Base-by-base conservation (phyloP, 768 basidiomycete genomes). In the Lentinula aciculospora region DNA sequence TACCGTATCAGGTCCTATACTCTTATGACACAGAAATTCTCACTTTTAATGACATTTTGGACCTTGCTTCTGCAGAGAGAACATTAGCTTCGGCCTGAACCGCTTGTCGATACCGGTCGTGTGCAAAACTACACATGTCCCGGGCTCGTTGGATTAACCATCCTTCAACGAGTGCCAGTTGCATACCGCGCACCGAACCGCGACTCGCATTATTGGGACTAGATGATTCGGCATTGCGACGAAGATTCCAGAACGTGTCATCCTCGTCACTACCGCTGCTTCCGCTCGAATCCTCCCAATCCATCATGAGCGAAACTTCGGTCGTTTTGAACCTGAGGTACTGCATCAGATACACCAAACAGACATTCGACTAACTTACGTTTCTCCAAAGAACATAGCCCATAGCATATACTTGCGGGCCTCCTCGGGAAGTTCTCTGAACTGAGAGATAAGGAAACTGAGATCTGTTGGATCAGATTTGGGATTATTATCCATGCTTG, bases 121-220 rank as follows among this genome's bases (percentile, higher is more conserved):
- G 87, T 3, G 84, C 74, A 68, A 88, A 88, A 63, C 81, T 84
- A 68, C 85, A 88, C 86, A 88, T 87, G 63, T 89, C 87, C 34
- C 87, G 73, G 3, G 85, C 87, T 49, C 84, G 74, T 58, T 86
- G 84, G 5, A 86, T 81, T 9, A 90, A 73, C 87, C 87, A 90
- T 1, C 88, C 88, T 66, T 89, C 87, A 1, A 81, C 70, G 19
- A 88, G 77, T 1, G 86, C 87, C 17, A 78, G 68, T 65, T 89
- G 86, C 34, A 87, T 72, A 3, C 86, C 87, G 21, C 81, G 81
- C 76, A 89, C 86, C 3, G 86, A 85, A 19, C 75, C 76, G n/a
- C 49, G 49, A 31, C 81, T 79, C 32, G 81, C 71, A 61, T 71
- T 71, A n/a, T 64, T 71, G 0, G 74, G 64, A 12, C 69, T 72